Evolutionary conservation across 2,329 filamentous ascomycete genomes (phyloP).

Genomic region (Aspergillus felis): DNA sequence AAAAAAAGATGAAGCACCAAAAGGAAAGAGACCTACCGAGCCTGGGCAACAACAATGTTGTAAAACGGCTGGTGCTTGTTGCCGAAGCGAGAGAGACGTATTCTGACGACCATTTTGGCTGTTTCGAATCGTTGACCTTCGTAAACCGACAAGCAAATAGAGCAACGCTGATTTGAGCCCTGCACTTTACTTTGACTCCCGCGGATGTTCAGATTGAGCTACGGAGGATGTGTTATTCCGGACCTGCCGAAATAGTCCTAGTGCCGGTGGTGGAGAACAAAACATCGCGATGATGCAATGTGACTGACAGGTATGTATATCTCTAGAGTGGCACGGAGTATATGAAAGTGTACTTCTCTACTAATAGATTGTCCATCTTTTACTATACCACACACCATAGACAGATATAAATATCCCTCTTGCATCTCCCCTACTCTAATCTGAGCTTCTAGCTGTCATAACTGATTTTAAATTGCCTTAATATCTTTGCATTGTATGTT

Average conservation of each 20-base stretch:
- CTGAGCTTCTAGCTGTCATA: neutral
- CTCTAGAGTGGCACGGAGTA: too few relatives aligned
- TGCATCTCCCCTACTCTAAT: neutral
- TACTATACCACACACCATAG: neutral
- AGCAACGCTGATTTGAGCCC: neutral
- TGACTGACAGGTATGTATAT: constrained; percentile 12
- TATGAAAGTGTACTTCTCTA: neutral
- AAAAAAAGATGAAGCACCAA: constrained; percentile 1
- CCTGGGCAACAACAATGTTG: constrained; percentile 95
- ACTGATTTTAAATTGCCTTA: neutral
- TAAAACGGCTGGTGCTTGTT: constrained; percentile 86
- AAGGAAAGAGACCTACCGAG: constrained; percentile 58
- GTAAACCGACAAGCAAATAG: neutral
- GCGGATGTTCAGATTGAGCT: constrained; percentile 23
- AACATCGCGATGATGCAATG: constrained; percentile 20
- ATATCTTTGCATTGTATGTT: constrained; percentile 23
- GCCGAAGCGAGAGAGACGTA: constrained; percentile 90
- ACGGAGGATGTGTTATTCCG: constrained; percentile 28
- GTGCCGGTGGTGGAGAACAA: constrained; percentile 13
- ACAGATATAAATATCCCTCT: neutral
- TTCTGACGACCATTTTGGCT: constrained; percentile 78
- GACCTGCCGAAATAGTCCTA: constrained; percentile 13
- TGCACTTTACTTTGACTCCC: constrained; percentile 3
- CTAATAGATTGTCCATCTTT: neutral
- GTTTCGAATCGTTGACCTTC: neutral